Percentiles rank a stretch among this genome's conserved stretches.
phyloP scores from a whole-genome alignment of 192 early-diverging fungal species.

The Kappamyces sp. region DNA sequence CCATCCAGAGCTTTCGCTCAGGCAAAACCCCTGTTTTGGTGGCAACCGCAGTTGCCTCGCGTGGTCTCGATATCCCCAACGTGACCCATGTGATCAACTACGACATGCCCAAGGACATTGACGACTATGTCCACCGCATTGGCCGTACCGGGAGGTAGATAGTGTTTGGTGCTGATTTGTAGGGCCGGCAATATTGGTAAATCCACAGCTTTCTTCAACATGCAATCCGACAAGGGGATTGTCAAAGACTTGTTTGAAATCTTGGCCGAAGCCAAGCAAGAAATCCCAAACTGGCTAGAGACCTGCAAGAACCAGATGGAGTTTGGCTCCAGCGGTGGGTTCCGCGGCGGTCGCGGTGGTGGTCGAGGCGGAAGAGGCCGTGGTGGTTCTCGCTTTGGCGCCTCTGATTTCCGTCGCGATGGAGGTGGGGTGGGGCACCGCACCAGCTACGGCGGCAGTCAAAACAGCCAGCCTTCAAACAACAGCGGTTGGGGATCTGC shows the following conservation, averaged over 20 bases:
- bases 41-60: slow-evolving; percentile 94
- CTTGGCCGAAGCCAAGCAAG: slow-evolving; percentile 90
- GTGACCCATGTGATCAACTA: slow-evolving; percentile 84
- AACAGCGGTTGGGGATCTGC: no score
- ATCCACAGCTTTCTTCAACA: slow-evolving; percentile 94
- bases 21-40: slow-evolving; percentile 77
- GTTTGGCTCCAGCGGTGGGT: slow-evolving; percentile 46
- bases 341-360: slow-evolving; percentile 28
- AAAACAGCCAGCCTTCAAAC: no score
- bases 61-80: slow-evolving; percentile 89
- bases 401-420: slow-evolving; percentile 30
- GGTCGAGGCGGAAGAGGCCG: slow-evolving; percentile 30
- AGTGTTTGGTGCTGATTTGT: slow-evolving; percentile 4
- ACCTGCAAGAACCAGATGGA: slow-evolving; percentile 30
- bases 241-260: slow-evolving; percentile 80
- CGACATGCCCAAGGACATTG: slow-evolving; percentile 73
- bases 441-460: no score
- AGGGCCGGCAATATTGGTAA: slow-evolving; percentile 91
- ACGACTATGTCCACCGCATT: slow-evolving; percentile 87
- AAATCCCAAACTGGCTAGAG: slow-evolving; percentile 77
- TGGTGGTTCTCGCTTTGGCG: slow-evolving; percentile 26
- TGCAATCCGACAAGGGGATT: slow-evolving; percentile 71
- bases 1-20: slow-evolving; percentile 78
- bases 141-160: slow-evolving; percentile 72
- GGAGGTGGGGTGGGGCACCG: background rate